phyloP scores from a whole-genome alignment of 2,329 filamentous ascomycete species.

The Dactylellina sp. region DNA sequence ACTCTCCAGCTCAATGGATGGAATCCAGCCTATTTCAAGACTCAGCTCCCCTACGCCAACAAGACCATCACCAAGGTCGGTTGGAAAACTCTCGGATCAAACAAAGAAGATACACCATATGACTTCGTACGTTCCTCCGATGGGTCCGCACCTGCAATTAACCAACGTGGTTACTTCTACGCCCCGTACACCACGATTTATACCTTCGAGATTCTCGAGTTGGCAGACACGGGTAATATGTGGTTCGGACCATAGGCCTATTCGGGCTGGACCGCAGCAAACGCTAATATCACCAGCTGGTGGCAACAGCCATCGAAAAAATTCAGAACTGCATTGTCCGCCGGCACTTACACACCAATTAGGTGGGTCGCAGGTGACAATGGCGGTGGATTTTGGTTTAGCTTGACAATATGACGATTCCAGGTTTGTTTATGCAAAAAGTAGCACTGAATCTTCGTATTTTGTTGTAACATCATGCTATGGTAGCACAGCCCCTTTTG shows the following conservation, averaged over 20 bases:
- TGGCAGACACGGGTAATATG: slow-evolving; percentile 2
- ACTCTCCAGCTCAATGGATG: too few species aligned
- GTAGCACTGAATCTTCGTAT: too few species aligned
- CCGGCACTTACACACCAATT: neutral
- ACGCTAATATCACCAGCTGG: neutral
- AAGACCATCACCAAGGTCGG: neutral
- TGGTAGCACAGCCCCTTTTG: too few species aligned
- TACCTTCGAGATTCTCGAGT: neutral
- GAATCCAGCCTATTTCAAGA: too few species aligned
- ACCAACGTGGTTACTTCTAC: slow-evolving; percentile 1
- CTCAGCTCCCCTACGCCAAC: too few species aligned
- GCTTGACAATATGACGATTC: too few species aligned
- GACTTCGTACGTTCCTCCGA: neutral
- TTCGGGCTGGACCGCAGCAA: neutral
- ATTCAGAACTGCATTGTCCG: neutral
- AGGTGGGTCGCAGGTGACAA: neutral
- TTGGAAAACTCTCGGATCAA: too few species aligned
- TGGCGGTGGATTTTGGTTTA: neutral
- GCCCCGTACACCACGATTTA: neutral
- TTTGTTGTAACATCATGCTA: too few species aligned
- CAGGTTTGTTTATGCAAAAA: too few species aligned
- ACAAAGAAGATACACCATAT: neutral
- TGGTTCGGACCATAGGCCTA: neutral
- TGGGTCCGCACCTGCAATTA: neutral
- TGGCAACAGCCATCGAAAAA: neutral